Percentiles rank a stretch among this genome's conserved stretches.
Evolutionary conservation across 805 yeast species (phyloP).

Genomic region (Cyberlindnera mycetangii): DNA sequence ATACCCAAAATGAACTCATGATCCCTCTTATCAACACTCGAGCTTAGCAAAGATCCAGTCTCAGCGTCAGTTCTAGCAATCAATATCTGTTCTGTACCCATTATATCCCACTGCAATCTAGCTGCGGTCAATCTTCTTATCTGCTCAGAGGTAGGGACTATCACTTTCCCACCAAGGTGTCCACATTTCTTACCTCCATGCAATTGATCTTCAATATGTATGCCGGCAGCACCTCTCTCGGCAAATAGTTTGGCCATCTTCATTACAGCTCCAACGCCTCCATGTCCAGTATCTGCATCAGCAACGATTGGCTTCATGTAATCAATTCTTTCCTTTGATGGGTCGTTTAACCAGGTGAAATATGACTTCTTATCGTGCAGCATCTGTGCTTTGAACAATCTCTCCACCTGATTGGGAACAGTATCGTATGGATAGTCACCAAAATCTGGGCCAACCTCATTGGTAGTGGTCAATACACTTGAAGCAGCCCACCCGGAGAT

Average conservation of each 20-base stretch:
- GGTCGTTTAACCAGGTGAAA: constrained; percentile 35
- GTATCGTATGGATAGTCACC: constrained; percentile 71
- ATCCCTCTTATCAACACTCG: constrained; percentile 53
- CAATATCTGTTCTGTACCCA: constrained; percentile 54
- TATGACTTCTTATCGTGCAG: constrained; percentile 53
- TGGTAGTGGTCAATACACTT: constrained; percentile 53
- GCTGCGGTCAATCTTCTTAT: constrained; percentile 53
- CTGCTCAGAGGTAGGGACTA: constrained; percentile 59
- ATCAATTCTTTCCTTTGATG: constrained; percentile 34
- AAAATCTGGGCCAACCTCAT: constrained; percentile 63
- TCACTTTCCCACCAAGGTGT: constrained; percentile 57
- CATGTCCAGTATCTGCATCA: constrained; percentile 68
- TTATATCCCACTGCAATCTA: constrained; percentile 61
- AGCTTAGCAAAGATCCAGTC: constrained; percentile 48
- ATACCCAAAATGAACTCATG: constrained; percentile 55
- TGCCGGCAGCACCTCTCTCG: constrained; percentile 66
- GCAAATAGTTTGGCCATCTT: constrained; percentile 62
- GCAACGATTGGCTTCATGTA: constrained; percentile 62
- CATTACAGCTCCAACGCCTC: constrained; percentile 61
- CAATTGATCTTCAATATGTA: constrained; percentile 61
- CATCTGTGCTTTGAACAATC: constrained; percentile 55
- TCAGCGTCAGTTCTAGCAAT: constrained; percentile 64
- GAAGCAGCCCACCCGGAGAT: constrained; percentile 65
- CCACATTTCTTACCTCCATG: constrained; percentile 69
- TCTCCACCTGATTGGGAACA: constrained; percentile 63